phyloP scores from a whole-genome alignment of 176 grass and related monocot species.

The Oryza meyeriana region DNA sequence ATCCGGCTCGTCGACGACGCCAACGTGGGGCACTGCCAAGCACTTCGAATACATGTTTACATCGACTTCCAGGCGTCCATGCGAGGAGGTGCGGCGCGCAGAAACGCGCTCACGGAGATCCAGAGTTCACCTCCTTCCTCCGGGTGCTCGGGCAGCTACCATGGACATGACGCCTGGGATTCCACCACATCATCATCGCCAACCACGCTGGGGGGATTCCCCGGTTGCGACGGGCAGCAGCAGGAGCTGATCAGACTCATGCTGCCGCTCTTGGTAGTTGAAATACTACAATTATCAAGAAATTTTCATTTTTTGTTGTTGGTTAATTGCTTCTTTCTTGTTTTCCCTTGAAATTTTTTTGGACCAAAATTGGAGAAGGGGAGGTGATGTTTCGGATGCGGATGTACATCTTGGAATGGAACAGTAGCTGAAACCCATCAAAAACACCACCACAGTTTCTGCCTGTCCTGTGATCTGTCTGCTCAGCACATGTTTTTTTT shows the following conservation, averaged over 20 bases:
- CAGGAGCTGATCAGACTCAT: not conserved
- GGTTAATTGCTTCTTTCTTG: not conserved
- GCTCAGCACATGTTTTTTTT: too few relatives aligned
- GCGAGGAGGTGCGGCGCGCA: slow-evolving; percentile 78
- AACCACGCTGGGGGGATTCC: too few relatives aligned
- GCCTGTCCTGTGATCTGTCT: too few relatives aligned
- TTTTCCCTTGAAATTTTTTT: not conserved
- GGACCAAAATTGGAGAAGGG: not conserved
- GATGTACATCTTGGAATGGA: too few relatives aligned
- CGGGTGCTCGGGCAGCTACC: slow-evolving; percentile 84
- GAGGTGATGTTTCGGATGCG: too few relatives aligned
- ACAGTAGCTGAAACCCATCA: too few relatives aligned
- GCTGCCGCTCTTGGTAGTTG: not conserved
- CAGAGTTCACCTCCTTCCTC: slow-evolving; percentile 94
- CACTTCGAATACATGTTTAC: slow-evolving; percentile 97
- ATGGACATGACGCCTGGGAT: slow-evolving; percentile 88
- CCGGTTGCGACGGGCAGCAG: too few relatives aligned
- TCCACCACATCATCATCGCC: not conserved
- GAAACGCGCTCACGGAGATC: slow-evolving; percentile 85
- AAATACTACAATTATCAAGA: not conserved
- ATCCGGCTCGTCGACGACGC: slow-evolving; percentile 65
- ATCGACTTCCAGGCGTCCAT: slow-evolving; percentile 87
- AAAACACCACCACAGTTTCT: too few relatives aligned
- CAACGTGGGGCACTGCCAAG: slow-evolving; percentile 66
- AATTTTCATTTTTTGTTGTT: not conserved